phyloP scores from a whole-genome alignment of 2,329 filamentous ascomycete genomes.

The Neodidymelliopsis sp. region DNA sequence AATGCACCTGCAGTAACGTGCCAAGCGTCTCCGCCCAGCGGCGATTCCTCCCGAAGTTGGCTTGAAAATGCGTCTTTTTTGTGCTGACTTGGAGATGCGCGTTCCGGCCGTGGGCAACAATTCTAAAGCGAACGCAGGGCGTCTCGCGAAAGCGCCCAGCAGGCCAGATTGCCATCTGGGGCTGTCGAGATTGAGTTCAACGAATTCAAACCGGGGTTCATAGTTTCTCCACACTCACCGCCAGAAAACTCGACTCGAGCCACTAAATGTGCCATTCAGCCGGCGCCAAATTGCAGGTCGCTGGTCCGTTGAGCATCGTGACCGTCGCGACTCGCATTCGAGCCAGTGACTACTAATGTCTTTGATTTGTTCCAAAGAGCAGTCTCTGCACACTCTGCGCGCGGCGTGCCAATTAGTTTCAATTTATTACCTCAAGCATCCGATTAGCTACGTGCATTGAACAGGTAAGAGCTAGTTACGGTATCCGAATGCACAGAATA shows the following conservation, averaged over 20 bases:
- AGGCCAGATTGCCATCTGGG: conserved; percentile 14
- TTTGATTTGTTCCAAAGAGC: too few species aligned
- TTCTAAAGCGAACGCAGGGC: neutral
- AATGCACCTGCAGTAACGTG: conserved; percentile 13
- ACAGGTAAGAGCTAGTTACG: too few species aligned
- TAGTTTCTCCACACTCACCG: conserved; percentile 18
- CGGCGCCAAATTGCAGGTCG: conserved; percentile 3
- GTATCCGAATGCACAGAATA: too few species aligned
- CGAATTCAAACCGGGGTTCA: conserved; percentile 14
- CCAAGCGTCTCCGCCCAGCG: conserved; percentile 21
- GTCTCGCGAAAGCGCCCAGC: conserved; percentile 16
- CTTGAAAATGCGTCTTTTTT: conserved; percentile 22
- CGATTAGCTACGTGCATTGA: too few species aligned
- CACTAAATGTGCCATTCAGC: conserved; percentile 10
- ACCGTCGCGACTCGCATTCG: too few species aligned
- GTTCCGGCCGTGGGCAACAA: conserved; percentile 16
- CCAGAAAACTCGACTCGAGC: conserved; percentile 9
- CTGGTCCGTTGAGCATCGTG: neutral
- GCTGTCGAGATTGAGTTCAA: conserved; percentile 19
- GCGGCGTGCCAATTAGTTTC: too few species aligned
- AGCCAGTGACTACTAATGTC: too few species aligned
- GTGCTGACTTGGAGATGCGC: conserved; percentile 5
- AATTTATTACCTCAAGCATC: too few species aligned
- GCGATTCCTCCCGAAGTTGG: conserved; percentile 4
- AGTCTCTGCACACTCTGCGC: too few species aligned